A percentile compares a stretch with the other conserved stretches of the same genome.
Conservation (phyloP, 2,329 filamentous ascomycete genomes). For the Cryphonectria japonica region DNA sequence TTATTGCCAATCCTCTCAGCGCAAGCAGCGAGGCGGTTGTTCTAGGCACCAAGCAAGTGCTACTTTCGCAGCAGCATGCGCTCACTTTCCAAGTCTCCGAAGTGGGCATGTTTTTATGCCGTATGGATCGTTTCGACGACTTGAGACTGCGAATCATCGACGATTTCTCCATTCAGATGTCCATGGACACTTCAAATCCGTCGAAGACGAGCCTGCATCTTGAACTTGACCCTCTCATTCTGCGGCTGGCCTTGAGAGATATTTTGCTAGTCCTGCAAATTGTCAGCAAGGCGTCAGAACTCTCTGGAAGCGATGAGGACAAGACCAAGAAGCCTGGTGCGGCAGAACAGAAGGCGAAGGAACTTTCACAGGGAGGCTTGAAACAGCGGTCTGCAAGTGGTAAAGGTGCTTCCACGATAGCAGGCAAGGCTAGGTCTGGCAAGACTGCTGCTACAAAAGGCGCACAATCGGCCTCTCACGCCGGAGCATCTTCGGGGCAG, state of each 20-base stretch:
- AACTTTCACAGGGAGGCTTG: conserved; percentile 52
- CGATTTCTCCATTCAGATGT: conserved; percentile 90
- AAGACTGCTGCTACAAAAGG: conserved; percentile 33
- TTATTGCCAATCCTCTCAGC: conserved; percentile 92
- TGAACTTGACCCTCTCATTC: conserved; percentile 86
- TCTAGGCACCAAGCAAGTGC: conserved; percentile 87
- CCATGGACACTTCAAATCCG: conserved; percentile 71
- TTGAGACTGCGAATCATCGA: conserved; percentile 90
- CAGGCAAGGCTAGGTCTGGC: conserved; percentile 44
- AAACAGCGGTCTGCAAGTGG: conserved; percentile 63
- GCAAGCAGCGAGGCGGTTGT: conserved; percentile 94
- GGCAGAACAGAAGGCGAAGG: conserved; percentile 60
- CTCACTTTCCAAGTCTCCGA: conserved; percentile 92
- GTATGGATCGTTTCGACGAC: conserved; percentile 97
- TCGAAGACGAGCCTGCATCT: conserved; percentile 79
- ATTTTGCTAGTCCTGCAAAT: conserved; percentile 95
- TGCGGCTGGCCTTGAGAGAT: conserved; percentile 89
- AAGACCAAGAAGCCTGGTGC: conserved; percentile 43
- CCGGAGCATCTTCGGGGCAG: conserved; percentile 27
- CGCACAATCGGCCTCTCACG: conserved; percentile 20
- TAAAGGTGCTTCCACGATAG: conserved; percentile 56
- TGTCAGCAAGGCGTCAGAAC: conserved; percentile 84
- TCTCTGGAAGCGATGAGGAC: conserved; percentile 67
- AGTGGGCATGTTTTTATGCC: conserved; percentile 96
- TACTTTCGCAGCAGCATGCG: conserved; percentile 92